These are phyloP conservation scores for Amanita jacksonii DNA, from an alignment of 768 basidiomycete genomes.

Conservation along the genomic window DNA sequence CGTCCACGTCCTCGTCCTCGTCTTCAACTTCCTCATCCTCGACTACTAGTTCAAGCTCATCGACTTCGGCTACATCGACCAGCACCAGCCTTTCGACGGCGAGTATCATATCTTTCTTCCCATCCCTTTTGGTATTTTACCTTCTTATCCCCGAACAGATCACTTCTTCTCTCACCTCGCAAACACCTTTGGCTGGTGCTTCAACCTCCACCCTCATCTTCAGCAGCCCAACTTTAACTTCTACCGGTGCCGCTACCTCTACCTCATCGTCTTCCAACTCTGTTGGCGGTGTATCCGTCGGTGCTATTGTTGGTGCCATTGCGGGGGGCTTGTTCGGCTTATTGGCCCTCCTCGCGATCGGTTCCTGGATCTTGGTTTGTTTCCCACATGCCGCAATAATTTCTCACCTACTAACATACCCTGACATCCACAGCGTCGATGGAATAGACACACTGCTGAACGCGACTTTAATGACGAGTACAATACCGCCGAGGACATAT, in stretches of 20 bases:
- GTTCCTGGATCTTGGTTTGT: conserved; percentile 29
- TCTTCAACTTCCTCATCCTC: background rate
- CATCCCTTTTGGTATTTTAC: background rate
- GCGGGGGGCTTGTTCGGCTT: conserved; percentile 30
- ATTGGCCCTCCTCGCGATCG: conserved; percentile 24
- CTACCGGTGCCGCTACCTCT: background rate
- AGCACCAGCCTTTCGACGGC: too few species aligned
- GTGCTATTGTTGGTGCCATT: conserved; percentile 30
- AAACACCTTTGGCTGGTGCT: too few species aligned
- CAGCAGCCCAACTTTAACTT: background rate
- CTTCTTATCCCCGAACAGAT: too few species aligned
- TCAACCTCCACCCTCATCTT: background rate
- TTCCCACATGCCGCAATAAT: conserved; percentile 4
- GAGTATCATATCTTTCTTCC: too few species aligned
- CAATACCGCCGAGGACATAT: conserved; percentile 15
- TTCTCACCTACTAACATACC: background rate
- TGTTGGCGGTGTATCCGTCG: conserved; percentile 22
- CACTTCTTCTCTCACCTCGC: too few species aligned
- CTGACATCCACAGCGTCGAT: background rate
- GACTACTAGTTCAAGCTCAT: conserved; percentile 1
- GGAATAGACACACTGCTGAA: conserved; percentile 2
- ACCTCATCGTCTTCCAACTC: background rate
- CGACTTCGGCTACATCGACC: conserved; percentile 15
- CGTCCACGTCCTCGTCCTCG: background rate
- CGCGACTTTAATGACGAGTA: conserved; percentile 5